phyloP scores from a whole-genome alignment of 441 rosid genomes.

The Manihot esculenta region DNA sequence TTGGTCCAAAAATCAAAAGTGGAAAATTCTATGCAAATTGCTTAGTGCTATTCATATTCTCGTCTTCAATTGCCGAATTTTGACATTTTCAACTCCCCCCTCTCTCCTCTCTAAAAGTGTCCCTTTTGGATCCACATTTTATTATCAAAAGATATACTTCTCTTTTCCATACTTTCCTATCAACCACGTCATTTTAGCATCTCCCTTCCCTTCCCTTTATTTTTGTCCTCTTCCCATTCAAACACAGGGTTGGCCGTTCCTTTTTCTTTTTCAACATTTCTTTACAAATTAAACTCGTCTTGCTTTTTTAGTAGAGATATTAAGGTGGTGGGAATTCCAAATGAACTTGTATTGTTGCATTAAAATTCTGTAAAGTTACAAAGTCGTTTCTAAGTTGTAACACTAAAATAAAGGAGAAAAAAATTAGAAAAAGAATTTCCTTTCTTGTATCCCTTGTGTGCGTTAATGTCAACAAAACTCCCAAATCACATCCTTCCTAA shows the following conservation, averaged over 20 bases:
- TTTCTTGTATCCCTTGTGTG: neutral
- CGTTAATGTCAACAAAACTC: neutral
- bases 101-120: neutral
- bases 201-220: neutral
- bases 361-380: neutral
- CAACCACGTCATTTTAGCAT: neutral
- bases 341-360: neutral
- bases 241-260: neutral
- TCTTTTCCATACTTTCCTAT: neutral
- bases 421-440: neutral
- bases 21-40: constrained; percentile 11
- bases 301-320: too few species aligned
- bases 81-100: neutral
- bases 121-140: neutral
- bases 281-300: too few species aligned
- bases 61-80: neutral
- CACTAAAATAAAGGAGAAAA: neutral
- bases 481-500: neutral
- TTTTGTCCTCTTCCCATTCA: neutral
- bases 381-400: neutral
- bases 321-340: too few species aligned
- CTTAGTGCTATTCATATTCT: neutral
- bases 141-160: neutral
- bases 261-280: neutral
- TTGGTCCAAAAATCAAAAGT: neutral